Percentiles rank a stretch among this genome's conserved stretches.
These are phyloP conservation scores for Blumeria hordei DNA, from an alignment of 2,329 filamentous ascomycete species.

Conservation along the genomic window DNA sequence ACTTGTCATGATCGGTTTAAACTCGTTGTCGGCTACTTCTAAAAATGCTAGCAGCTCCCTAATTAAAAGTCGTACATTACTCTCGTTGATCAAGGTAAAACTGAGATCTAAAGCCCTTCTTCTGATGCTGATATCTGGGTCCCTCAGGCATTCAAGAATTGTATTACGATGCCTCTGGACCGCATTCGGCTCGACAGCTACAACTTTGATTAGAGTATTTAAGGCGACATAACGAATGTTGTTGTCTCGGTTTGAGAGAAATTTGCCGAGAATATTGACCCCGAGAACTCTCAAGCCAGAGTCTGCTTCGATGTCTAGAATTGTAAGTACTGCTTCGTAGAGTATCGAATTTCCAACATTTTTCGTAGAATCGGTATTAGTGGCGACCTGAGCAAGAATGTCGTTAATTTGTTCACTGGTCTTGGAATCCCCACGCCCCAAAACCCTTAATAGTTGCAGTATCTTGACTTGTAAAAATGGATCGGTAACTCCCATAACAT, in stretches of 20 bases:
- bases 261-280: slow-evolving; percentile 96
- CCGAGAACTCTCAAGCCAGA: slow-evolving; percentile 82
- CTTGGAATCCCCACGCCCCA: slow-evolving; percentile 64
- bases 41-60: slow-evolving; percentile 84
- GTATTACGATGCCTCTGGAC: slow-evolving; percentile 95
- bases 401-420: slow-evolving; percentile 97
- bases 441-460: slow-evolving; percentile 57
- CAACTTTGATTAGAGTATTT: slow-evolving; percentile 93
- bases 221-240: slow-evolving; percentile 96
- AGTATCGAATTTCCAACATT: slow-evolving; percentile 97
- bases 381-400: slow-evolving; percentile 89
- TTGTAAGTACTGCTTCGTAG: slow-evolving; percentile 90
- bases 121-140: slow-evolving; percentile 95
- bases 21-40: slow-evolving; percentile 93
- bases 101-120: slow-evolving; percentile 88
- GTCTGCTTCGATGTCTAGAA: slow-evolving; percentile 93
- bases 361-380: slow-evolving; percentile 93
- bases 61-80: slow-evolving; percentile 82
- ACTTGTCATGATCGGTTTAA: slow-evolving; percentile 94
- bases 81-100: slow-evolving; percentile 93
- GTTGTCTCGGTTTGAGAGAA: slow-evolving; percentile 94
- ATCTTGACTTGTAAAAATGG: slow-evolving; percentile 97
- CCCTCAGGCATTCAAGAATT: slow-evolving; percentile 82
- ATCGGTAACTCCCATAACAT: slow-evolving; percentile 93
- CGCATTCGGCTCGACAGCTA: slow-evolving; percentile 91